Evolutionary conservation across 2,329 filamentous ascomycete species (phyloP), one percentile per base, ranked within the genome.

Genomic region (Aspergillus clavatus): DNA sequence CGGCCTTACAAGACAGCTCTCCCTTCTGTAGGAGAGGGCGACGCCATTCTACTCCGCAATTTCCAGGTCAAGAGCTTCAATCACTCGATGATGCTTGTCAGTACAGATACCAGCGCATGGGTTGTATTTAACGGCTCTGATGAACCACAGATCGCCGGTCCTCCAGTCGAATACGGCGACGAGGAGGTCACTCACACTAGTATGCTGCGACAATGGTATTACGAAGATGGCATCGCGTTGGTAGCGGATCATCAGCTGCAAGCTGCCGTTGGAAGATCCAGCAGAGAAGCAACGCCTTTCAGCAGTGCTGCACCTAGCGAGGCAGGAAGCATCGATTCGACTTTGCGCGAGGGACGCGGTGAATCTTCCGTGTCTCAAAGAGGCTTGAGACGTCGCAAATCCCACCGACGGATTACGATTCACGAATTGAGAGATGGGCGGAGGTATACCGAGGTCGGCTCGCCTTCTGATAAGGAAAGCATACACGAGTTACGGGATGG

Each of bases 61-160:
- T 72, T 76, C 54, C 68, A 69, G 46, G 69, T 75, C 7, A 63
- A 68, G 31, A 70, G 60, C 46, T 57, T 65, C 39, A 60, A 70
- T 11, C 64, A 68, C 49, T 63, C 61, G 5, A 56, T 71, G 41
- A 65, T 66, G 46, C 60, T 76, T 2, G 51, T 70, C 39, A 74
- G 69, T 51, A 60, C 57, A 2, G 61, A 69, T 10, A 61, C 61
- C 12, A 74, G 72, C 46, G 65, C 72, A 8, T 76, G 73, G 73
- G 72, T 67, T 7, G 69, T 75, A 4, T 74, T 75, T 51, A 50
- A 57, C 28, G 52, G 52, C 29, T 52, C 53, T 8, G 31, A 45
- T n/a, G 55, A 58, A 8, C 55, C 60, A 8, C 55, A 61, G 38
- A 53, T 68, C 4, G 58, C 60, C 36, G 69, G 65, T 0, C 65